These are phyloP conservation scores for Fusarium pseudonygamai DNA, from an alignment of 2,329 filamentous ascomycete genomes.

Conservation along the genomic window DNA sequence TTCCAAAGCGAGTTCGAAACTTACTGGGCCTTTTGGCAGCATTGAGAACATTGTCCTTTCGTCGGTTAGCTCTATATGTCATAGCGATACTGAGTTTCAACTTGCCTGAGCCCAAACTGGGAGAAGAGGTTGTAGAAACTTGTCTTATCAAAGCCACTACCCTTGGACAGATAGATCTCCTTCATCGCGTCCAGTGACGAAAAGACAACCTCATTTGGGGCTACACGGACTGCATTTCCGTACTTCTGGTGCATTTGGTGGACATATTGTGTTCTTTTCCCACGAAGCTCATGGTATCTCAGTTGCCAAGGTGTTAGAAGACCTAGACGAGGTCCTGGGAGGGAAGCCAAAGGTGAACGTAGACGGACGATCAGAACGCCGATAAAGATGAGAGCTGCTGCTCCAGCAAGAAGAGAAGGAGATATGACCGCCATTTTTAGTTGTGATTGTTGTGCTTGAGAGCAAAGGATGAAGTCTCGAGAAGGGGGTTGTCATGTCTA, in stretches of 20 bases:
- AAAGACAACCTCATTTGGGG: conserved; percentile 29
- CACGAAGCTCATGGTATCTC: conserved; percentile 17
- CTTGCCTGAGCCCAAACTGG: conserved; percentile 17
- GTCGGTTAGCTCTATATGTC: rapidly evolving
- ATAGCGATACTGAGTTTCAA: rapidly evolving
- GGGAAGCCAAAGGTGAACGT: conserved; percentile 7
- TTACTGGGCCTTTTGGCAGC: conserved; percentile 13
- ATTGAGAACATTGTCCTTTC: conserved; percentile 29
- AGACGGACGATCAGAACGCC: background rate
- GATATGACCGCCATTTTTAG: background rate
- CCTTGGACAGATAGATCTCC: conserved; percentile 26
- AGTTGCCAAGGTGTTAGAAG: conserved; percentile 8
- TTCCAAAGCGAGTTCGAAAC: rapidly evolving
- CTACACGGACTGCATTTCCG: conserved; percentile 13
- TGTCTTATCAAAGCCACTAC: conserved; percentile 29
- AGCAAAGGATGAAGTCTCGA: background rate
- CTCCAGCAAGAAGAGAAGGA: background rate
- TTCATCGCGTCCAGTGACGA: conserved; percentile 22
- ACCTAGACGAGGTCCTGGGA: conserved; percentile 21
- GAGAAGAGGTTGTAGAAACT: conserved; percentile 25
- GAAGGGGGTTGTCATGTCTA: background rate
- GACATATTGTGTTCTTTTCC: conserved; percentile 20
- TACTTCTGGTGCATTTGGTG: conserved; percentile 15
- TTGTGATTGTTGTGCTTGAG: too few species aligned
- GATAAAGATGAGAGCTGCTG: background rate